Evolutionary conservation across 108 stramenopile genomes (phyloP), one percentile per base, ranked within the genome.

Genomic region (Nannochloropsis gaditana): DNA sequence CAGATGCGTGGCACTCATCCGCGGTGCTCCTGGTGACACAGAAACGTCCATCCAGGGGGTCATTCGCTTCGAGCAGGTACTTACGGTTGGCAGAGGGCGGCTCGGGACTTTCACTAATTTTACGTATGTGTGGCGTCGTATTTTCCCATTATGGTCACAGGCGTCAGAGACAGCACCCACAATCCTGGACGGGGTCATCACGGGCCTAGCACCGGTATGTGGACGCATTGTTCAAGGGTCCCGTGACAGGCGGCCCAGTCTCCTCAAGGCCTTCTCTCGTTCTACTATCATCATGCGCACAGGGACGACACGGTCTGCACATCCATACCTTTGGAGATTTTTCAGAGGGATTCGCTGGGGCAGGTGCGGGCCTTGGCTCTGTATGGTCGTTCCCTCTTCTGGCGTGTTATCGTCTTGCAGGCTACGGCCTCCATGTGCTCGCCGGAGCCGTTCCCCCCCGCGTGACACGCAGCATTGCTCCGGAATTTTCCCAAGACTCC

Each of bases 281-380:
- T 1, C 44, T 2, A 15, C 44, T 9, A 41, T 41, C 9, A 44
- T 45, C 82, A 21, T n/a, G 19, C 82, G 41, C 73, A 9, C 86
- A 90, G 89, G 95, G 95, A 15, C 94, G 93, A 87, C 96, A 96
- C 86, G 96, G 95, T 41, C 89, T 97, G 81, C 90, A 93, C 41
- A 87, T 97, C 80, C 93, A 94, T 84, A 89, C 92, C 9, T 94
- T 92, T 82, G 96, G 96, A 9, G 95, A 97, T 82, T 89, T 96
- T 59, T 90, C 93, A 15, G 90, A 93, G 85, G 94, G 95, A 41
- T 92, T 93, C 44, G 86, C 87, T 31, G 85, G 89, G 15, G 90
- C 87, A 17, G 87, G 87, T 80, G 21, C 21, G 11, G 11, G 80
- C 21, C 9, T 80, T 80, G 11, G 9, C 17, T 31, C 21, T 19